Conservation (phyloP, 768 basidiomycete species). For the Lactarius quietus region DNA sequence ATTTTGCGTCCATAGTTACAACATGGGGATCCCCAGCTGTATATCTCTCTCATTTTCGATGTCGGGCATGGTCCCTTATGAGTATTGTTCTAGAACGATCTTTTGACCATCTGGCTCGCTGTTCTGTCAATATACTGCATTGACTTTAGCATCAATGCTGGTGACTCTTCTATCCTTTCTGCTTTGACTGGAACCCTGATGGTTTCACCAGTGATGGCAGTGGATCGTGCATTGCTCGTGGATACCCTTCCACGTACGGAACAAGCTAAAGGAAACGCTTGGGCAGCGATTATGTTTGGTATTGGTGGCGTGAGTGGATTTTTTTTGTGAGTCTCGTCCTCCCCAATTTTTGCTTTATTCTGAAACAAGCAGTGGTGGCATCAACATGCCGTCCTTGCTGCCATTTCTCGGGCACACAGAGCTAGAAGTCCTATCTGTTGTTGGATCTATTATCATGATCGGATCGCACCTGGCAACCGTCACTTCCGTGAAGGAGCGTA, state of each 20-base stretch:
- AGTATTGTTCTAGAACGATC: conserved; percentile 48
- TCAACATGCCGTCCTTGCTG: conserved; percentile 65
- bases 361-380: conserved; percentile 58
- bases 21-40: conserved; percentile 35
- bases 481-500: conserved; percentile 63
- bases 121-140: conserved; percentile 65
- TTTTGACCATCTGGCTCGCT: conserved; percentile 72
- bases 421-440: conserved; percentile 72
- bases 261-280: conserved; percentile 88
- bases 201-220: conserved; percentile 62
- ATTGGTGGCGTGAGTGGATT: conserved; percentile 84
- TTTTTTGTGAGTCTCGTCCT: conserved; percentile 62
- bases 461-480: conserved; percentile 62
- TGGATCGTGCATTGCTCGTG: conserved; percentile 87
- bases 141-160: conserved; percentile 62
- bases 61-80: background rate
- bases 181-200: conserved; percentile 37
- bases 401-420: conserved; percentile 79
- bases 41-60: conserved; percentile 20
- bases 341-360: background rate
- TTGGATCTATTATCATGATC: conserved; percentile 68
- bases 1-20: conserved; percentile 53
- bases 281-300: conserved; percentile 92
- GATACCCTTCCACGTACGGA: conserved; percentile 71
- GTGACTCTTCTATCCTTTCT: conserved; percentile 28